Evolutionary conservation across 1,284 basidiomycete genomes (phyloP).

Genomic region (Gomphus sp.): DNA sequence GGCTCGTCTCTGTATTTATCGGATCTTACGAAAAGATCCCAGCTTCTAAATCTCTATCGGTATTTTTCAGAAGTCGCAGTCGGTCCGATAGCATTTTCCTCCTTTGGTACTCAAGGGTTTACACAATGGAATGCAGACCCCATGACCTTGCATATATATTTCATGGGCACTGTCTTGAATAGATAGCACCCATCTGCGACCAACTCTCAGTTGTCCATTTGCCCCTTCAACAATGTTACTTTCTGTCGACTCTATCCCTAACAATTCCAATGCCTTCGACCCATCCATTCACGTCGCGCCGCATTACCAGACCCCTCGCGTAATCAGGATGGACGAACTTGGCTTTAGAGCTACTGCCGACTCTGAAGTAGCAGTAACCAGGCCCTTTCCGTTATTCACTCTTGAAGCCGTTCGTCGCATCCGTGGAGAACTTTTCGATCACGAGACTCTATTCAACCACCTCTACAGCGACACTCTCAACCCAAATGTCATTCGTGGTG

Average conservation of each 20-base stretch:
- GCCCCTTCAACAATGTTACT: background rate
- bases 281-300: conserved; percentile 3
- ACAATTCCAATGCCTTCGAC: background rate
- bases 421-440: conserved; percentile 7
- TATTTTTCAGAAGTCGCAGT: background rate
- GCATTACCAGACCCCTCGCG: background rate
- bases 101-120: background rate
- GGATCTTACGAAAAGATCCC: background rate
- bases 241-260: background rate
- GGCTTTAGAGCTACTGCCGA: background rate
- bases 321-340: conserved; percentile 3
- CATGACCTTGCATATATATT: background rate
- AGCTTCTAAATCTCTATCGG: background rate
- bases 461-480: conserved; percentile 7
- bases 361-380: conserved; percentile 1
- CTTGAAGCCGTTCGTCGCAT: conserved; percentile 10
- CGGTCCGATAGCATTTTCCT: background rate
- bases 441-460: conserved; percentile 7
- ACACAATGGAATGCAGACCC: background rate
- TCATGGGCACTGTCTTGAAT: background rate
- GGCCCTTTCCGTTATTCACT: conserved; percentile 10
- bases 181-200: background rate
- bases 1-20: background rate
- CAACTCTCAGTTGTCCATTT: background rate
- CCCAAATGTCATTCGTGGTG: conserved; percentile 6